Conservation (phyloP, 2,329 filamentous ascomycete genomes). For the Talaromyces sp. region DNA sequence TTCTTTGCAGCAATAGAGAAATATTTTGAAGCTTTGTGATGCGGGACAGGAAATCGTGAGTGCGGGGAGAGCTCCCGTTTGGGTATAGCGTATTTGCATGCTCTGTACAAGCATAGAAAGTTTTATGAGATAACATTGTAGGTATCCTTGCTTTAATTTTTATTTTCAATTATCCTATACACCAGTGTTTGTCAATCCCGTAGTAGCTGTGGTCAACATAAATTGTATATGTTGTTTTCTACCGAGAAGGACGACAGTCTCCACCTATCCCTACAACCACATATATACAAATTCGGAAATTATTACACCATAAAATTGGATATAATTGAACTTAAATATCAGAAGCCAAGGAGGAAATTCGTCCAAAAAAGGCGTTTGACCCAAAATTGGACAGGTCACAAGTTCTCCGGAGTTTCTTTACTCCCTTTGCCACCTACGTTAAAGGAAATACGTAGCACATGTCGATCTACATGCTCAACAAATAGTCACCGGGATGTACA, state of each 20-base stretch:
- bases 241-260: neutral
- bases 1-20: neutral
- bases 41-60: neutral
- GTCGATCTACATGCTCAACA: neutral
- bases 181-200: neutral
- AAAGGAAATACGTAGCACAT: neutral
- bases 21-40: neutral
- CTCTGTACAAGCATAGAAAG: no score
- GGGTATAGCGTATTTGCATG: neutral
- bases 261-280: neutral
- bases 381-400: neutral
- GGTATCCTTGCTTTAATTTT: neutral
- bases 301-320: neutral
- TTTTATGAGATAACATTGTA: no score
- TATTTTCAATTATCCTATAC: neutral
- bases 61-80: slow-evolving; percentile 6
- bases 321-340: neutral
- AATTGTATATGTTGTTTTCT: neutral
- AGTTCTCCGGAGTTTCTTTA: neutral
- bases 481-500: neutral
- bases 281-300: neutral
- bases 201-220: neutral
- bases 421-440: neutral
- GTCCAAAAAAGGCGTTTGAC: neutral
- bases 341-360: neutral